Evolutionary conservation across 225 moss, liverwort and hornwort genomes (phyloP).

Genomic region (Asterella californica): DNA sequence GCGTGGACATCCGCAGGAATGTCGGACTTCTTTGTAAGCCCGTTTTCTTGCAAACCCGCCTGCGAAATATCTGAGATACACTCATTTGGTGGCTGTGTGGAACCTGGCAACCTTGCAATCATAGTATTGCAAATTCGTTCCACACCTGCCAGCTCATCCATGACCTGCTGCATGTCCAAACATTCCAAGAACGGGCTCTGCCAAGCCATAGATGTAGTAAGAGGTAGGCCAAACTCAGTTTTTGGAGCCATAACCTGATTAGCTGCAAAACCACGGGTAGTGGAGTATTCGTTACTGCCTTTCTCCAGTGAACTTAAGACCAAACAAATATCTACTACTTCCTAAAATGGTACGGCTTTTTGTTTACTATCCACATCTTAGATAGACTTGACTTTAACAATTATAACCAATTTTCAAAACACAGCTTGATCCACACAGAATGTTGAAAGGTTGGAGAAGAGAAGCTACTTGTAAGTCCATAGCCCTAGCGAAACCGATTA

Average conservation of each 20-base stretch:
- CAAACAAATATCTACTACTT: neutral
- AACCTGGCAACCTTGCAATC: neutral
- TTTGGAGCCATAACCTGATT: neutral
- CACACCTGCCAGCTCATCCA: conserved; percentile 6
- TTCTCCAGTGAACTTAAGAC: neutral
- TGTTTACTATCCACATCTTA: neutral
- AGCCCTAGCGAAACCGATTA: neutral
- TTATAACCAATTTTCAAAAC: no score
- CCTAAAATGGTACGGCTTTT: neutral
- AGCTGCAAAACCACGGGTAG: neutral
- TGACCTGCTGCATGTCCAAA: neutral
- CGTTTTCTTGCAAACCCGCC: neutral
- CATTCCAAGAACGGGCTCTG: neutral
- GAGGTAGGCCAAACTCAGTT: neutral
- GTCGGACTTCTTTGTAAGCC: neutral
- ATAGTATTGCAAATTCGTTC: conserved; percentile 9
- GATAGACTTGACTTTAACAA: neutral
- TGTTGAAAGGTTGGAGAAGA: neutral
- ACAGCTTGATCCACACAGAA: neutral
- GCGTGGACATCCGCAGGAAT: neutral
- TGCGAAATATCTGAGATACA: neutral
- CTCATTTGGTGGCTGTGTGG: conserved; percentile 1
- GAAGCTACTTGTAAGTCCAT: neutral
- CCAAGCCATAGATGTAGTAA: neutral
- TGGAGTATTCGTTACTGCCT: neutral